Percentiles rank a stretch among this genome's conserved stretches.
Evolutionary conservation across 2,329 filamentous ascomycete genomes (phyloP).

Genomic region (Penicillium sp.): DNA sequence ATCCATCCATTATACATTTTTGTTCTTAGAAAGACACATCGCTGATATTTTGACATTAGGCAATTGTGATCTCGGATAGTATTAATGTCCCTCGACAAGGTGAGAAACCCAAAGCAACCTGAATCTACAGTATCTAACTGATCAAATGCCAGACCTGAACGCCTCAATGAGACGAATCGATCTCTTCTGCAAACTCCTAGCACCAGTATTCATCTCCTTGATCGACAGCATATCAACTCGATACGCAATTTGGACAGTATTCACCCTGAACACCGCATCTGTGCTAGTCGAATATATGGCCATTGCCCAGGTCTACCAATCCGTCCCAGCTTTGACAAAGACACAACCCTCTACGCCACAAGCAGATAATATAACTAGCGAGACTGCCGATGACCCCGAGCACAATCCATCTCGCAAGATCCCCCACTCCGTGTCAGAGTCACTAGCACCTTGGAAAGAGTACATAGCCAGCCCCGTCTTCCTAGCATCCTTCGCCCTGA

Average conservation of each 20-base stretch:
- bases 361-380: background rate
- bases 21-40: background rate
- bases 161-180: constrained; percentile 59
- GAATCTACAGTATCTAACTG: constrained; percentile 1
- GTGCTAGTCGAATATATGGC: constrained; percentile 44
- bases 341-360: constrained; percentile 25
- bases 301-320: constrained; percentile 34
- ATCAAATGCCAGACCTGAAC: constrained; percentile 43
- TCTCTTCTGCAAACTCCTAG: constrained; percentile 57
- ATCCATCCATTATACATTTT: background rate
- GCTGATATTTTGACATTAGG: constrained; percentile 15
- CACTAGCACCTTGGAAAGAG: constrained; percentile 25
- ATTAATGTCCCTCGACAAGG: constrained; percentile 44
- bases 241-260: constrained; percentile 49
- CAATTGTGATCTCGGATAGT: constrained; percentile 33
- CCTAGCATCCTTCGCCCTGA: constrained; percentile 51
- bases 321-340: constrained; percentile 17
- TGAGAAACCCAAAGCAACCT: constrained; percentile 12
- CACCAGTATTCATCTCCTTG: constrained; percentile 53
- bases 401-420: background rate
- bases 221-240: constrained; percentile 47
- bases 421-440: background rate
- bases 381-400: background rate
- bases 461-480: constrained; percentile 37
- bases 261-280: constrained; percentile 41